Conservation (phyloP, 2,329 filamentous ascomycete genomes). For the Juglanconis oblonga region DNA sequence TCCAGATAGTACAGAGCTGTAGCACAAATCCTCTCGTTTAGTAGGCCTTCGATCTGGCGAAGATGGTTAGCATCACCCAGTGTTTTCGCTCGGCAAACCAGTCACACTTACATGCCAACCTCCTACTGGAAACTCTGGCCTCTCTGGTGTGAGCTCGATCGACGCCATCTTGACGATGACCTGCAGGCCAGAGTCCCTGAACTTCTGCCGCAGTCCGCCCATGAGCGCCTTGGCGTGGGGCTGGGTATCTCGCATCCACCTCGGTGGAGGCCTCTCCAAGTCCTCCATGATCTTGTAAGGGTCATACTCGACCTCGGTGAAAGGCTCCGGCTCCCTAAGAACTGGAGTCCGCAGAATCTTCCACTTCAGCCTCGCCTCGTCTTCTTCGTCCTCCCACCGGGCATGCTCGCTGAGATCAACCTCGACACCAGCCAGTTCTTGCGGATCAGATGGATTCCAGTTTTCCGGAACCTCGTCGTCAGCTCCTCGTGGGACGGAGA, state of each 20-base stretch:
- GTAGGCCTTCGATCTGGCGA: conserved; percentile 42
- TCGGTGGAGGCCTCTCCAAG: not conserved
- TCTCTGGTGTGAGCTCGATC: conserved; percentile 58
- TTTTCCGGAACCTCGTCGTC: not conserved
- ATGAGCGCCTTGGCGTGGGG: conserved; percentile 14
- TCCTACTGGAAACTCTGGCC: conserved; percentile 51
- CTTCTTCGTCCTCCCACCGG: conserved; percentile 13
- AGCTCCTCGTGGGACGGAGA: not conserved
- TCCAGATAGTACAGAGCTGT: conserved; percentile 63
- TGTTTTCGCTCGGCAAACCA: not conserved
- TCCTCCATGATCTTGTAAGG: not conserved
- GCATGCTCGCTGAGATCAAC: conserved; percentile 9
- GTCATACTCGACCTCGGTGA: not conserved
- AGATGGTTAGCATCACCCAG: not conserved
- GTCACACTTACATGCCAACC: conserved; percentile 41
- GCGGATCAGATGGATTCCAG: not conserved
- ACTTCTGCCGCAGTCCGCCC: conserved; percentile 17
- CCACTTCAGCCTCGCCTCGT: conserved; percentile 16
- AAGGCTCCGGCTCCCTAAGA: not conserved
- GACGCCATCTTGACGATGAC: conserved; percentile 63
- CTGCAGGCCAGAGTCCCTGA: conserved; percentile 41
- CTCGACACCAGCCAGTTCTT: not conserved
- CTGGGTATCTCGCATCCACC: not conserved
- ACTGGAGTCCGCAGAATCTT: conserved; percentile 3
- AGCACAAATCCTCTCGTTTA: conserved; percentile 63